Conservation (phyloP, 2,329 filamentous ascomycete species). For the Microsporum ferrugineum region DNA sequence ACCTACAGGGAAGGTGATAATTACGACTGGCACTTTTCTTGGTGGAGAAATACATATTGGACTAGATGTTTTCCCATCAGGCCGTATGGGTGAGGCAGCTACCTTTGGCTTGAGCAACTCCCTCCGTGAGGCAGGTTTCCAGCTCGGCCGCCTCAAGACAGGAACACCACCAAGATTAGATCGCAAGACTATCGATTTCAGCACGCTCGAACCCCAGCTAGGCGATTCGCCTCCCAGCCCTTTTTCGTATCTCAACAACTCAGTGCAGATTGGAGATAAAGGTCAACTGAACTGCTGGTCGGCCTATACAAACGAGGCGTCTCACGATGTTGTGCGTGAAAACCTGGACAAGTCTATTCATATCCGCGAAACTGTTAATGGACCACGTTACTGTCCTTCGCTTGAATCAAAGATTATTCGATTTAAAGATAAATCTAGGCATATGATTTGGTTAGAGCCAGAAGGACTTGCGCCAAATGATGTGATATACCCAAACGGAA, state of each 20-base stretch:
- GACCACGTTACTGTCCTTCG: conserved; percentile 89
- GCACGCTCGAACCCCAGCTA: conserved; percentile 56
- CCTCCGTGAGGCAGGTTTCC: conserved; percentile 74
- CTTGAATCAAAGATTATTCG: conserved; percentile 87
- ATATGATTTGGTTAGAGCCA: conserved; percentile 94
- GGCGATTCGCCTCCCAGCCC: conserved; percentile 80
- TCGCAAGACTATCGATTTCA: conserved; percentile 69
- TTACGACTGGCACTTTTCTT: conserved; percentile 92
- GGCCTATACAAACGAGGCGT: conserved; percentile 72
- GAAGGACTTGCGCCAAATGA: conserved; percentile 79
- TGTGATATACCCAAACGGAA: conserved; percentile 87
- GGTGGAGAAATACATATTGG: conserved; percentile 96
- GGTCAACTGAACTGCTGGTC: conserved; percentile 77
- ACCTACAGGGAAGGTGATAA: conserved; percentile 68
- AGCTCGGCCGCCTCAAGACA: conserved; percentile 83
- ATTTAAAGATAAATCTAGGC: conserved; percentile 66
- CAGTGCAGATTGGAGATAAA: conserved; percentile 55
- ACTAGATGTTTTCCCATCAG: conserved; percentile 69
- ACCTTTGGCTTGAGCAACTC: conserved; percentile 90
- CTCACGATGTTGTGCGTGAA: conserved; percentile 71
- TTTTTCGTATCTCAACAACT: conserved; percentile 80
- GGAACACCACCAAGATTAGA: conserved; percentile 86
- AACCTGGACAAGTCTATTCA: conserved; percentile 96
- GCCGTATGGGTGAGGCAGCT: conserved; percentile 85
- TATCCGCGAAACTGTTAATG: conserved; percentile 88